Percentiles rank a stretch among this genome's conserved stretches.
Conservation (phyloP, 164 flowering plant genomes). For the Cinnamomum chago region DNA sequence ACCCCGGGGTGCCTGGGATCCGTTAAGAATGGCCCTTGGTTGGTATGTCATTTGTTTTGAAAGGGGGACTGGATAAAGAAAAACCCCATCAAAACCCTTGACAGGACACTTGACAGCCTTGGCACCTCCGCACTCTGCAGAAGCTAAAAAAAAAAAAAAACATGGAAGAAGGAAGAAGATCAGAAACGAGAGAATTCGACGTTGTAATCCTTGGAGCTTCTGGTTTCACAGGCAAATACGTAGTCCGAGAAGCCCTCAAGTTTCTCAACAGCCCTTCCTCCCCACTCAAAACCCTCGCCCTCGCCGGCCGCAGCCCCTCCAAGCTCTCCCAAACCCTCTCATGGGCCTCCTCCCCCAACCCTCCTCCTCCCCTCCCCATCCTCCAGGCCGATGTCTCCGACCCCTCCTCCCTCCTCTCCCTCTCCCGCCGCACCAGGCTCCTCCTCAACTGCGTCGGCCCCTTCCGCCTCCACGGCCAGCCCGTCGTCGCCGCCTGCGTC, state of each 20-base stretch:
- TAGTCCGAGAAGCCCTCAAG: conserved; percentile 62
- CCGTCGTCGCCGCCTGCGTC: conserved; percentile 70
- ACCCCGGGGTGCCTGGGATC: too few relatives aligned
- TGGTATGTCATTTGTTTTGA: too few relatives aligned
- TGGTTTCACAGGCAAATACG: conserved; percentile 89
- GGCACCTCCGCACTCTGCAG: too few relatives aligned
- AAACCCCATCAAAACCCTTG: too few relatives aligned
- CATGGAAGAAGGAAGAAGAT: neutral
- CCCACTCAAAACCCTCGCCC: conserved; percentile 52
- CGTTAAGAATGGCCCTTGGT: too few relatives aligned
- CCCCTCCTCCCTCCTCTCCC: conserved; percentile 43
- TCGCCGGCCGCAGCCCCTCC: conserved; percentile 60
- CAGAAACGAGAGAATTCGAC: conserved; percentile 27
- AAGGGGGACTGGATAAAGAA: too few relatives aligned
- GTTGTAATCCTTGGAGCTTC: conserved; percentile 74
- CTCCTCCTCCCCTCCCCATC: conserved; percentile 54
- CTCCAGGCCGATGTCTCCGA: conserved; percentile 54
- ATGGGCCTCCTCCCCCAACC: conserved; percentile 62
- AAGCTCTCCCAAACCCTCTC: conserved; percentile 41
- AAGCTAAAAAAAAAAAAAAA: too few relatives aligned
- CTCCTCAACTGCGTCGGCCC: conserved; percentile 83
- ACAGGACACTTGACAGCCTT: too few relatives aligned
- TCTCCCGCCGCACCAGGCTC: conserved; percentile 48
- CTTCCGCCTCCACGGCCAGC: conserved; percentile 66
- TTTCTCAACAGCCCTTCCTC: conserved; percentile 53